These are phyloP conservation scores for Bremia lactucae DNA, from an alignment of 352 stramenopile species.

Conservation along the genomic window DNA sequence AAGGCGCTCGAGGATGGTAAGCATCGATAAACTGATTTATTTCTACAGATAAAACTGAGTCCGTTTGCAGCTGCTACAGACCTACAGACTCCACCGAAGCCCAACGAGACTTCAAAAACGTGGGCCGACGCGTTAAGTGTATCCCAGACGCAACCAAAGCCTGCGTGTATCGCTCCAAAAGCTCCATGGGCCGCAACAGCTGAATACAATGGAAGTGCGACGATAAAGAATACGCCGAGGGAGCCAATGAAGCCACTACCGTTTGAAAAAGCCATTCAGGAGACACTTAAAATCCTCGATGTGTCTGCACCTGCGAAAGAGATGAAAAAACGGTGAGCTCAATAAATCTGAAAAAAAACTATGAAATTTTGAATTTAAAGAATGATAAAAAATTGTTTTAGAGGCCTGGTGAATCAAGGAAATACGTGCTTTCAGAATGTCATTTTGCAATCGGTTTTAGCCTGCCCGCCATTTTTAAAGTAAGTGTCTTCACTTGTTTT, in stretches of 20 bases:
- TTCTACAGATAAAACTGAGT: background rate
- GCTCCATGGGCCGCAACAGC: slow-evolving; percentile 9
- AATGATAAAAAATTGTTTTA: slow-evolving; percentile 9
- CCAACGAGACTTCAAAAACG: slow-evolving; percentile 28
- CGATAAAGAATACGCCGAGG: background rate
- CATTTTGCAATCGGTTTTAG: slow-evolving; percentile 73
- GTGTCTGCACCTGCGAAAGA: slow-evolving; percentile 55
- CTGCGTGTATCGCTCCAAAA: slow-evolving; percentile 20
- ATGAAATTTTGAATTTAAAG: background rate
- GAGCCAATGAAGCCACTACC: slow-evolving; percentile 15
- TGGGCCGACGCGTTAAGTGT: slow-evolving; percentile 49
- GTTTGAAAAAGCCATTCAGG: slow-evolving; percentile 64
- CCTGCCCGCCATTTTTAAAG: slow-evolving; percentile 75
- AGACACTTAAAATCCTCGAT: slow-evolving; percentile 40
- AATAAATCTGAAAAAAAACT: background rate
- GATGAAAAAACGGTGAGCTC: slow-evolving; percentile 66
- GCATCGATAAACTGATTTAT: slow-evolving; percentile 1
- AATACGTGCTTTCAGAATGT: slow-evolving; percentile 87
- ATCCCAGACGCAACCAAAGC: slow-evolving; percentile 16
- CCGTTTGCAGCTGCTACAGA: slow-evolving; percentile 10
- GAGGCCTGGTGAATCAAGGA: slow-evolving; percentile 73
- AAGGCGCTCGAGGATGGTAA: slow-evolving; percentile 34
- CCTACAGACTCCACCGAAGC: slow-evolving; percentile 4
- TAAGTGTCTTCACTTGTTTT: slow-evolving; percentile 13
- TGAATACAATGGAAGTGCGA: background rate